A percentile compares a stretch with the other conserved stretches of the same genome.
Conservation (phyloP, 768 basidiomycete species). For the Pulveroboletus sp. region DNA sequence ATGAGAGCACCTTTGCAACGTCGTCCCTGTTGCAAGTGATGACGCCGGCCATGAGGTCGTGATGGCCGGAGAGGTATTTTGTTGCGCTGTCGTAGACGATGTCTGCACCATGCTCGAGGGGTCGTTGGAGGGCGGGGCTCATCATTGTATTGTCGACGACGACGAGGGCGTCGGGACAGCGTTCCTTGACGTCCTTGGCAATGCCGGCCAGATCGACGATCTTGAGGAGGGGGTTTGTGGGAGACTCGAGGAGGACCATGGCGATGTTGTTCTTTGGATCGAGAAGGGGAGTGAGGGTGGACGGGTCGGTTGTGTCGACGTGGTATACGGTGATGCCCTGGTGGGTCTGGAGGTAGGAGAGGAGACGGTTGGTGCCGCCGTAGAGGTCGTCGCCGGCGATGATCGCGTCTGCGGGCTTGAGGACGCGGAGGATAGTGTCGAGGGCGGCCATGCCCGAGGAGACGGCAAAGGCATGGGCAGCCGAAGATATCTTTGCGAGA, state of each 20-base stretch:
- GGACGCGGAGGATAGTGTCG: slow-evolving; percentile 88
- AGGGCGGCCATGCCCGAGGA: slow-evolving; percentile 98
- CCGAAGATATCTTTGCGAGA: slow-evolving; percentile 93
- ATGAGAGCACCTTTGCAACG: slow-evolving; percentile 61
- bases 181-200: slow-evolving; percentile 76
- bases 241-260: slow-evolving; percentile 96
- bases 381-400: slow-evolving; percentile 97
- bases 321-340: slow-evolving; percentile 88
- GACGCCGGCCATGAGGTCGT: slow-evolving; percentile 98
- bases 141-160: slow-evolving; percentile 99
- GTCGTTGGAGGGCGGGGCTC: slow-evolving; percentile 96
- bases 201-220: slow-evolving; percentile 87
- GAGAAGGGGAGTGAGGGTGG: slow-evolving; percentile 58
- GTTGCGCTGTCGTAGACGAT: slow-evolving; percentile 98
- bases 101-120: slow-evolving; percentile 93
- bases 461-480: slow-evolving; percentile 84
- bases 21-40: slow-evolving; percentile 92
- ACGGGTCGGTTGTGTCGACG: slow-evolving; percentile 83
- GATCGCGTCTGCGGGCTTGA: slow-evolving; percentile 94
- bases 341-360: slow-evolving; percentile 83
- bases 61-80: slow-evolving; percentile 96
- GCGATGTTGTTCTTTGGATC: slow-evolving; percentile 65
- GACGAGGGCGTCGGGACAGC: slow-evolving; percentile 73
- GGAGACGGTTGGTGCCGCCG: slow-evolving; percentile 94
- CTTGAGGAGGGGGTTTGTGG: slow-evolving; percentile 96